Percentiles rank a stretch among this genome's conserved stretches.
Evolutionary conservation across 2,329 filamentous ascomycete genomes (phyloP).

Genomic region (Cladosporium sp.): DNA sequence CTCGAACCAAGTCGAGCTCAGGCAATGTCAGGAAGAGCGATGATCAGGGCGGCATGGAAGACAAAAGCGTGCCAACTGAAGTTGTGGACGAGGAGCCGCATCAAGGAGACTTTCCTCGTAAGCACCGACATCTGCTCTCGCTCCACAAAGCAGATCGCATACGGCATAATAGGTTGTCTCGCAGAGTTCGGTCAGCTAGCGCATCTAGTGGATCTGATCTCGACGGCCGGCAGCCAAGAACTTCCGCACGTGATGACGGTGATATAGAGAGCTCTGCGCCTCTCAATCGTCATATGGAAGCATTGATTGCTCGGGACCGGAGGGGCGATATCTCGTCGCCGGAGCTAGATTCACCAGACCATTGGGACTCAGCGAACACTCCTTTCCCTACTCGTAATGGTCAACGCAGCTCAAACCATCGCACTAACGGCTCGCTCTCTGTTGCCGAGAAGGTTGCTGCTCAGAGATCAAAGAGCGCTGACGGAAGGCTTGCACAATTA

Average conservation of each 20-base stretch:
- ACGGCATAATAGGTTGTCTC: slow-evolving; percentile 16
- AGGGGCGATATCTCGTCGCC: slow-evolving; percentile 34
- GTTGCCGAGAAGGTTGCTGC: slow-evolving; percentile 13
- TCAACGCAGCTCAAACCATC: neutral
- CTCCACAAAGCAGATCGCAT: slow-evolving; percentile 22
- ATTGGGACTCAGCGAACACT: slow-evolving; percentile 29
- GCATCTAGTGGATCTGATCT: slow-evolving; percentile 27
- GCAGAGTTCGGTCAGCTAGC: slow-evolving; percentile 23
- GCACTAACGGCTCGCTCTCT: slow-evolving; percentile 19
- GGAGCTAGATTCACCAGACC: slow-evolving; percentile 39
- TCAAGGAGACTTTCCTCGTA: neutral
- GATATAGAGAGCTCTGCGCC: slow-evolving; percentile 22
- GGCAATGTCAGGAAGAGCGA: slow-evolving; percentile 19
- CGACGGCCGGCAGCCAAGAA: slow-evolving; percentile 40
- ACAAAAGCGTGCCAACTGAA: slow-evolving; percentile 12
- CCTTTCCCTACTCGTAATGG: slow-evolving; percentile 18
- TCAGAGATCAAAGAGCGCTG: slow-evolving; percentile 16
- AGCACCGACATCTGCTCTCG: slow-evolving; percentile 7
- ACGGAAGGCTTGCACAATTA: slow-evolving; percentile 13
- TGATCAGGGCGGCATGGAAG: slow-evolving; percentile 14
- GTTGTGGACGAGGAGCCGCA: neutral
- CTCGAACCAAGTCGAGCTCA: slow-evolving; percentile 18
- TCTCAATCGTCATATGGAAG: slow-evolving; percentile 42
- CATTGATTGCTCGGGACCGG: slow-evolving; percentile 42
- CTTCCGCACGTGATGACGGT: slow-evolving; percentile 41